Conservation (phyloP, 345 rosid genomes). For the Eucalyptus marginata region DNA sequence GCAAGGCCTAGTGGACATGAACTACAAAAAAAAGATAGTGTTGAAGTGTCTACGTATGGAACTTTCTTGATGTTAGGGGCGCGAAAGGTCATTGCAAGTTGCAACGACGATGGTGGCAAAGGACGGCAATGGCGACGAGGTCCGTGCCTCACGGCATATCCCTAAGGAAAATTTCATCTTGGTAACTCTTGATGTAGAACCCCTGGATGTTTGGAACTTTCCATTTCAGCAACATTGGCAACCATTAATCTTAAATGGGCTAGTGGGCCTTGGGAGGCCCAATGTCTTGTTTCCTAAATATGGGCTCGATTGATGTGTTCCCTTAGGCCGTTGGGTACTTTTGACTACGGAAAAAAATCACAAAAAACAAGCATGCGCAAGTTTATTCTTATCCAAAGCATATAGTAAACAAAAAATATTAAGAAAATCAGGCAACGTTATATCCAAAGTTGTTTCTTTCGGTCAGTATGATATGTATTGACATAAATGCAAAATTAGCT, state of each 20-base stretch:
- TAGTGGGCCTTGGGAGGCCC: neutral
- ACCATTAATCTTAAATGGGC: neutral
- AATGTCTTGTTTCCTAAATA: neutral
- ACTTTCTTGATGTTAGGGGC: neutral
- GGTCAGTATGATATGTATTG: neutral
- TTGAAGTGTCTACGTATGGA: neutral
- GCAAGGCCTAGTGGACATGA: neutral
- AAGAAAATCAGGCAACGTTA: neutral
- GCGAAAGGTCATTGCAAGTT: neutral
- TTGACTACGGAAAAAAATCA: neutral
- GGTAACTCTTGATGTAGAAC: neutral
- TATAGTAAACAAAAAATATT: neutral
- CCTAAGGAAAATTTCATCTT: neutral
- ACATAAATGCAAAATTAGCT: neutral
- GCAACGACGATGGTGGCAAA: neutral
- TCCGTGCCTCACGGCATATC: neutral
- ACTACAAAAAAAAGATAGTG: accelerated
- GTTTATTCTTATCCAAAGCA: neutral
- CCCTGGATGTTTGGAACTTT: neutral
- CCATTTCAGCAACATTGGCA: neutral
- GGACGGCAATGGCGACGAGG: neutral
- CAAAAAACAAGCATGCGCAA: neutral
- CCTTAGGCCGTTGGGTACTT: neutral
- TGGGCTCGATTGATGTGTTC: neutral
- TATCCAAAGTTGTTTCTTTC: neutral